Evolutionary conservation across 1,139 yeast species (phyloP).

Genomic region (Candida frijolesensis): DNA sequence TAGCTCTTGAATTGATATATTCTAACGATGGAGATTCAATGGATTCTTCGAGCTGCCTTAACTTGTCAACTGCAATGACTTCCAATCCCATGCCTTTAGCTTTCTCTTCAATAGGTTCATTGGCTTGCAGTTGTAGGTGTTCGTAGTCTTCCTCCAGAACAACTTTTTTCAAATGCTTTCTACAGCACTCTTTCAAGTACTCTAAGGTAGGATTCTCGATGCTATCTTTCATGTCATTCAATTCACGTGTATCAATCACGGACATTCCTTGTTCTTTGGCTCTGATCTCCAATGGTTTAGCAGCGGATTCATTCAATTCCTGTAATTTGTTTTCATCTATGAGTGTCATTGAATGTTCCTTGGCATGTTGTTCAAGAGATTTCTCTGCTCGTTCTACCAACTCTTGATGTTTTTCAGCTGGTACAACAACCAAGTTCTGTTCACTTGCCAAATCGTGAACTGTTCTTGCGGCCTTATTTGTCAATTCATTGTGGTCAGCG

Average conservation of each 20-base stretch:
- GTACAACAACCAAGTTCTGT: conserved; percentile 13
- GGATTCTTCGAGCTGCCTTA: conserved; percentile 5
- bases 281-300: conserved; percentile 22
- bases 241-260: conserved; percentile 16
- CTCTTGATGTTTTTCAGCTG: conserved; percentile 7
- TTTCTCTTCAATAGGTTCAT: conserved; percentile 14
- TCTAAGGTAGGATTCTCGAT: conserved; percentile 26
- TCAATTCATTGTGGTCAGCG: conserved; percentile 15
- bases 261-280: conserved; percentile 19
- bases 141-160: conserved; percentile 14
- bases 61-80: conserved; percentile 9
- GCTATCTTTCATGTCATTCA: conserved; percentile 16
- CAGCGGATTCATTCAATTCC: conserved; percentile 9
- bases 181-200: conserved; percentile 20
- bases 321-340: conserved; percentile 16
- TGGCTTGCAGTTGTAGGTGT: conserved; percentile 11
- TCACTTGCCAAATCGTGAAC: conserved; percentile 17
- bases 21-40: conserved; percentile 24
- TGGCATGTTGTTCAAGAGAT: conserved; percentile 16
- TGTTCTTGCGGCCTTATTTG: conserved; percentile 16
- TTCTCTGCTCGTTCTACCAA: conserved; percentile 7
- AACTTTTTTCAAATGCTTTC: conserved; percentile 12
- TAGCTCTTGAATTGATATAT: conserved; percentile 21
- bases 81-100: conserved; percentile 15
- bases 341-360: conserved; percentile 16